These are phyloP conservation scores for Ceratocystis cubensis DNA, from an alignment of 2,329 filamentous ascomycete genomes.

Conservation along the genomic window DNA sequence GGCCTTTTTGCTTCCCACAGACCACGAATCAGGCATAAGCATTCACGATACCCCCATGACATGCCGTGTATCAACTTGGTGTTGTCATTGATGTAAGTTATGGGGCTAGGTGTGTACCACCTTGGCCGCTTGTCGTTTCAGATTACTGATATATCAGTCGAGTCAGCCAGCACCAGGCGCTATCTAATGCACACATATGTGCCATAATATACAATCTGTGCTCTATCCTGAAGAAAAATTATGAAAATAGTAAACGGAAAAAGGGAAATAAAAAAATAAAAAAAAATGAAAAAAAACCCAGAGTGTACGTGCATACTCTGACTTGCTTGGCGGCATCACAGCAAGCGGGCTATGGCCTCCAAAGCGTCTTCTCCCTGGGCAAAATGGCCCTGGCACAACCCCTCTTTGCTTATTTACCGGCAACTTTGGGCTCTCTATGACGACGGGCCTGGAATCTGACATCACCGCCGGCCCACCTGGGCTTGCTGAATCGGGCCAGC, in stretches of 20 bases:
- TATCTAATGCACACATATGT: background rate
- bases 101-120: background rate
- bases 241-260: no score
- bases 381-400: background rate
- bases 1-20: background rate
- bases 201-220: background rate
- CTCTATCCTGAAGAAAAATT: background rate
- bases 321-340: slow-evolving; percentile 2
- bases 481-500: background rate
- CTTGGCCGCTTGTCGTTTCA: background rate
- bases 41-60: background rate
- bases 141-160: background rate
- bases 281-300: background rate
- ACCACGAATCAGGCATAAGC: no score
- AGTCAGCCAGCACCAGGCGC: background rate
- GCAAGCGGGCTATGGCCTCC: background rate
- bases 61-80: background rate
- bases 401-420: background rate
- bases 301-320: background rate
- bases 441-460: background rate
- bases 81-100: background rate
- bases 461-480: background rate
- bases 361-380: background rate
- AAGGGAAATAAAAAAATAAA: background rate
- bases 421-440: background rate